A percentile compares a stretch with the other conserved stretches of the same genome.
Evolutionary conservation across 176 grass and related monocot species (phyloP).

Genomic region (Saccharum spontaneum): DNA sequence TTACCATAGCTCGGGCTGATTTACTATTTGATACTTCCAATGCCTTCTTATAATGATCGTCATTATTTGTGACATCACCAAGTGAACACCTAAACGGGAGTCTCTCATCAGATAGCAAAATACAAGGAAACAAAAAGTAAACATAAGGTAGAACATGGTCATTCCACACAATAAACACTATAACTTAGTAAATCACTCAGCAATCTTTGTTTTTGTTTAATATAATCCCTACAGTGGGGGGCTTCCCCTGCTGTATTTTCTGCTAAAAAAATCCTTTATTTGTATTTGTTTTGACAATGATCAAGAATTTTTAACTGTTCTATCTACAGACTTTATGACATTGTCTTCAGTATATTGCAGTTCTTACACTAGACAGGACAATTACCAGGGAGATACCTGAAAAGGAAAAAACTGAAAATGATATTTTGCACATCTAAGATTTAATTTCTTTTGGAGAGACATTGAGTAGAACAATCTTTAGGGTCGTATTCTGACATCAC

Average conservation of each 20-base stretch:
- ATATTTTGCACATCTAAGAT: background rate
- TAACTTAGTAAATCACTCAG: background rate
- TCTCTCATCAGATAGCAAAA: slow-evolving; percentile 14
- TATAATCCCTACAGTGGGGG: too few relatives aligned
- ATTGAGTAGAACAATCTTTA: background rate
- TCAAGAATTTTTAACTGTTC: background rate
- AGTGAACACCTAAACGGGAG: slow-evolving; percentile 80
- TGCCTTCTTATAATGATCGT: slow-evolving; percentile 85
- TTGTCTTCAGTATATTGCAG: background rate
- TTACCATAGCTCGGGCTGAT: slow-evolving; percentile 90
- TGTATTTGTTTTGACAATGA: background rate
- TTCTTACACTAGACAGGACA: background rate
- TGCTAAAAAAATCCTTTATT: background rate
- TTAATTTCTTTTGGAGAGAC: background rate
- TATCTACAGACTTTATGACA: background rate
- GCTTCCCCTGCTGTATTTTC: too few relatives aligned
- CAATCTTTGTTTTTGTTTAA: too few relatives aligned
- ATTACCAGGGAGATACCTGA: background rate
- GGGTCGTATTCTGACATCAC: background rate
- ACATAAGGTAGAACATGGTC: background rate
- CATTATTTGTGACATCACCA: slow-evolving; percentile 83
- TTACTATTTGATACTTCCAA: slow-evolving; percentile 88
- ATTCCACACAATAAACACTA: background rate
- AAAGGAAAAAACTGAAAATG: background rate
- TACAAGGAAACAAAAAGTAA: background rate